These are phyloP conservation scores for Schizochytrium sp. DNA, from an alignment of 108 stramenopile species.

Conservation along the genomic window DNA sequence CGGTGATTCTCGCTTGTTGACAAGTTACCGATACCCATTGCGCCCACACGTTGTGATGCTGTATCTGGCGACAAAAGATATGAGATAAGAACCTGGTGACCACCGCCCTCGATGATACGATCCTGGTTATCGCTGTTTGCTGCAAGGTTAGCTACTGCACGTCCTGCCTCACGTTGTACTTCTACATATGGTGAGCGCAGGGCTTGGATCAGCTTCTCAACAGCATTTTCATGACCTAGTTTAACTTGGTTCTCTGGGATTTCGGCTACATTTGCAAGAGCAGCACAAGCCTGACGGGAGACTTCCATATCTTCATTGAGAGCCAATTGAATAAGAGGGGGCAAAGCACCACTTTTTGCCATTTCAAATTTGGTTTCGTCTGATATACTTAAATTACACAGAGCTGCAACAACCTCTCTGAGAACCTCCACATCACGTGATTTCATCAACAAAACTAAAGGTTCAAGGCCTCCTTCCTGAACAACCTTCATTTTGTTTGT, in stretches of 20 bases:
- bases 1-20: conserved; percentile 79
- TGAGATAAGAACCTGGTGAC: conserved; percentile 82
- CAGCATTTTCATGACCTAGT: conserved; percentile 80
- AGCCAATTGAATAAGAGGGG: conserved; percentile 80
- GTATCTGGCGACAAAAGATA: conserved; percentile 84
- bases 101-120: conserved; percentile 76
- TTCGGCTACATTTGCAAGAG: conserved; percentile 85
- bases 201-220: conserved; percentile 80
- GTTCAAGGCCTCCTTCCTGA: conserved; percentile 85
- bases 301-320: conserved; percentile 79
- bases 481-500: conserved; percentile 84
- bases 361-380: conserved; percentile 89
- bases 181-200: conserved; percentile 85
- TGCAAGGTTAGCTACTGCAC: conserved; percentile 81
- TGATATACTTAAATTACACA: conserved; percentile 80
- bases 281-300: conserved; percentile 80
- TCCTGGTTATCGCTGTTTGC: conserved; percentile 71
- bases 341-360: conserved; percentile 78
- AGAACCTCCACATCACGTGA: conserved; percentile 83
- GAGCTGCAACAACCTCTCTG: conserved; percentile 80
- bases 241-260: conserved; percentile 80
- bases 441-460: conserved; percentile 78
- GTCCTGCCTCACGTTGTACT: conserved; percentile 85
- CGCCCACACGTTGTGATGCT: conserved; percentile 81
- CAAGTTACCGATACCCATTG: conserved; percentile 85